phyloP scores from a whole-genome alignment of 2,329 filamentous ascomycete species.

The Basipetospora chlamydospora region DNA sequence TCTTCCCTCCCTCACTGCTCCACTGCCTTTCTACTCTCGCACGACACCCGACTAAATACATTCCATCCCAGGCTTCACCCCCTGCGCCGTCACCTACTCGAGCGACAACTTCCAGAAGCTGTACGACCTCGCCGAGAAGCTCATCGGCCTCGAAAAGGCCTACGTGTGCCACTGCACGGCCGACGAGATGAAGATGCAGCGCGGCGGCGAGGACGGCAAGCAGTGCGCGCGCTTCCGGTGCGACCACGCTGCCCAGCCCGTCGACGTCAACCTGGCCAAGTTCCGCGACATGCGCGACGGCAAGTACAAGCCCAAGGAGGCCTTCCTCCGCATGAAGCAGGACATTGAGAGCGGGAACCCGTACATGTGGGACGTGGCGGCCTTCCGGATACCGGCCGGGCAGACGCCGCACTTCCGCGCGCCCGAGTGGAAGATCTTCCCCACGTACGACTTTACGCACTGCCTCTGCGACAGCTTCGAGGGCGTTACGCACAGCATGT shows the following conservation, averaged over 20 bases:
- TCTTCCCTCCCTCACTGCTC: too few relatives aligned
- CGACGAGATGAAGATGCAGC: constrained; percentile 71
- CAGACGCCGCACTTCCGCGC: constrained; percentile 62
- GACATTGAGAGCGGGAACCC: constrained; percentile 72
- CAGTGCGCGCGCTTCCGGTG: constrained; percentile 65
- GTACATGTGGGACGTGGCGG: constrained; percentile 92
- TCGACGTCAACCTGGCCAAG: constrained; percentile 64
- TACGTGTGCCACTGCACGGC: constrained; percentile 87
- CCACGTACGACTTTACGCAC: constrained; percentile 86
- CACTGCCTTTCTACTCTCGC: too few relatives aligned
- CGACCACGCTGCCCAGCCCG: constrained; percentile 58
- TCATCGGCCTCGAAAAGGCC: constrained; percentile 54
- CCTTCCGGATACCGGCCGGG: constrained; percentile 70
- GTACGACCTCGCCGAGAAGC: constrained; percentile 76
- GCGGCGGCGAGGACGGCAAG: constrained; percentile 59
- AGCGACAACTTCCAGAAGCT: constrained; percentile 82
- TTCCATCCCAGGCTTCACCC: constrained; percentile 46
- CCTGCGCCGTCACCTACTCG: constrained; percentile 67
- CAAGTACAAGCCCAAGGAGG: constrained; percentile 73
- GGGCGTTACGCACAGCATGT: constrained; percentile 79
- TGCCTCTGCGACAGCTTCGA: constrained; percentile 89
- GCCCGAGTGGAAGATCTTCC: constrained; percentile 80
- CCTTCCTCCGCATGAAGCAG: constrained; percentile 88
- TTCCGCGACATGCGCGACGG: constrained; percentile 87
- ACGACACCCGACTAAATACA: background rate